A percentile compares a stretch with the other conserved stretches of the same genome.
Evolutionary conservation across 2,329 filamentous ascomycete species (phyloP).

Genomic region (Neurospora sp.): DNA sequence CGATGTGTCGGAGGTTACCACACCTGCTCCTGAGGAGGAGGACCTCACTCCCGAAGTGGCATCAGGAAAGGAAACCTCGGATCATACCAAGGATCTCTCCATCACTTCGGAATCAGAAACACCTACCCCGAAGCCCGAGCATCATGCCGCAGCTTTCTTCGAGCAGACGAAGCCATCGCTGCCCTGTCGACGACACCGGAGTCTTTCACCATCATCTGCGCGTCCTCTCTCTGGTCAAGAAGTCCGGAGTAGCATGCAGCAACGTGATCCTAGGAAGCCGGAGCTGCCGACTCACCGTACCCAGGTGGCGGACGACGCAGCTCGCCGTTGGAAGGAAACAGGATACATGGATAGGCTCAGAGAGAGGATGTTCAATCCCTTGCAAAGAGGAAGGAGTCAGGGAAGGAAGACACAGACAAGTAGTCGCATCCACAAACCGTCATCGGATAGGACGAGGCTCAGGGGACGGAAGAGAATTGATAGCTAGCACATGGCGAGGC

Average conservation of each 20-base stretch:
- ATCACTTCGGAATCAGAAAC: conserved; percentile 14
- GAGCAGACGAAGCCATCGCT: conserved; percentile 14
- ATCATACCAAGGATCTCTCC: conserved; percentile 2
- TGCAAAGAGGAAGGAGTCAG: conserved; percentile 31
- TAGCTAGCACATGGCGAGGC: conserved; percentile 23
- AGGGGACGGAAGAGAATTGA: conserved; percentile 30
- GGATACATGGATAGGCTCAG: conserved; percentile 16
- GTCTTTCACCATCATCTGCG: conserved; percentile 19
- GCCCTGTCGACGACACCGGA: conserved; percentile 24
- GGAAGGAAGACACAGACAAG: conserved; percentile 28
- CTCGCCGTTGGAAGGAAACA: not conserved
- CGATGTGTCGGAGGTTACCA: conserved; percentile 32
- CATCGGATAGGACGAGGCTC: conserved; percentile 30
- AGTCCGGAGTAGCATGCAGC: conserved; percentile 12
- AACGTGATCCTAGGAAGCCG: conserved; percentile 26
- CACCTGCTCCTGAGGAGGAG: conserved; percentile 8
- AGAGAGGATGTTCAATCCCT: conserved; percentile 26
- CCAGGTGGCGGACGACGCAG: not conserved
- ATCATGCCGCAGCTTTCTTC: conserved; percentile 16
- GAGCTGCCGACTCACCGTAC: not conserved
- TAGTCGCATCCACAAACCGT: conserved; percentile 36
- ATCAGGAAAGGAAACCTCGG: not conserved
- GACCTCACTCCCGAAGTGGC: not conserved
- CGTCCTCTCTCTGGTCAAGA: conserved; percentile 20
- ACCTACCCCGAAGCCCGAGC: conserved; percentile 19